Base-by-base conservation (phyloP, 805 yeast species). In the Ogataea naganishii region DNA sequence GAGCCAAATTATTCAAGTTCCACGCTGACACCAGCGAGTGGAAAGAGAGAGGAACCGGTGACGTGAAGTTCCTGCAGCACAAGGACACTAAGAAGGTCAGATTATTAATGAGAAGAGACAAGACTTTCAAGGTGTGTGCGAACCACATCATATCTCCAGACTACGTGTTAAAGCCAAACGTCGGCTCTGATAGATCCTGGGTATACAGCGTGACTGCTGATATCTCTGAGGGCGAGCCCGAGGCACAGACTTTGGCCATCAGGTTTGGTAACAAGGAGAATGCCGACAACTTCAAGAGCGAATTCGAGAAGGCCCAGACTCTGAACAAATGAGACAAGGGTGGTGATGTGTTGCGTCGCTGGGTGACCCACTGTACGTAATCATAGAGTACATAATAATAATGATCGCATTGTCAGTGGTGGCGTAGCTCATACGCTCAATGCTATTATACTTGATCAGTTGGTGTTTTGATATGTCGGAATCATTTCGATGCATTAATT, bases 11-110 rank as follows among this genome's bases (percentile, higher is more conserved):
- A 53, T 92, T 89, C 70, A 81, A 85, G 62, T 89, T 81, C 67
- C 65, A 62, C 41, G 70, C 76, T 24, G 95, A 85, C 37, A 49
- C 77, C 31, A 80, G 79, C 52, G 97, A 92, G 64, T 92, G 98
- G 98, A 92, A 92, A 62, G 98, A 92, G 71, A 83, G 98, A 69
- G 98, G 98, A 49, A 85, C 96, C 20, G 98, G 98, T 52, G 98
- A 92, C 53, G 95, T 86, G 48, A 85, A 92, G 64, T 84, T 92
- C 62, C 75, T 92, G 56, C 70, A 89, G 66, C 96, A 89, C 67
- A 86, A 85, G 60, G 63, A 64, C 38, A 66, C 84, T 35, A 71
- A 73, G 35, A 88, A 85, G 65, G 84, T 83, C 41, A 80, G 98
- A 67, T 62, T 92, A 43, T 69, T 92, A 54, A 92, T 92, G 98